Conservation (phyloP, 345 rosid species). For the Bretschneidera sinensis region DNA sequence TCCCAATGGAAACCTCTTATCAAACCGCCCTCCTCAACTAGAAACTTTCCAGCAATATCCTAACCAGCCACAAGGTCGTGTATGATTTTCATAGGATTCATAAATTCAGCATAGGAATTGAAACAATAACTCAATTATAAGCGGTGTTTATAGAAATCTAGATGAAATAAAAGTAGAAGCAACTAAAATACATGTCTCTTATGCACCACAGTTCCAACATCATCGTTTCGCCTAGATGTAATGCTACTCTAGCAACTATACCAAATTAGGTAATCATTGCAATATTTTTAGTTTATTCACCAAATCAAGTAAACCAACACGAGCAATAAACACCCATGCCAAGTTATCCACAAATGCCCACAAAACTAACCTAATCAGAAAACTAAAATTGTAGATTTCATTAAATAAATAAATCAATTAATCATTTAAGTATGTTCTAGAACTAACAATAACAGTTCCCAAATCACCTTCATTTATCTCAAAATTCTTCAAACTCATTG, state of each 20-base stretch:
- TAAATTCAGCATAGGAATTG: neutral
- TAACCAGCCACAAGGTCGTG: neutral
- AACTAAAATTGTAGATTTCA: neutral
- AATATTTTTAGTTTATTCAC: too few species aligned
- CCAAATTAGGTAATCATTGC: too few species aligned
- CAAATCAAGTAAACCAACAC: too few species aligned
- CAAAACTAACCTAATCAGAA: neutral
- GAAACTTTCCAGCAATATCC: neutral
- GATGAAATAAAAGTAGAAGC: neutral
- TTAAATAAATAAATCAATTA: neutral
- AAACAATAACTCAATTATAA: neutral
- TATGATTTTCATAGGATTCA: neutral
- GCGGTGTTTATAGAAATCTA: too few species aligned
- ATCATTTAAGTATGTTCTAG: neutral
- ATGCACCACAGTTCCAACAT: too few species aligned
- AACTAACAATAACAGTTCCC: neutral
- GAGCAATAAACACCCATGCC: too few species aligned
- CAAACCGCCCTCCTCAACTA: neutral
- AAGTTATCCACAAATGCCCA: neutral
- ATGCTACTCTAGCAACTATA: too few species aligned
- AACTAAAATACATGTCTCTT: too few species aligned
- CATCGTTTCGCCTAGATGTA: too few species aligned
- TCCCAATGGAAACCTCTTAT: too few species aligned
- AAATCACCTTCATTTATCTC: constrained; percentile 46
- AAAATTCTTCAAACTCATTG: constrained; percentile 67